Base-by-base conservation (phyloP, 2,329 filamentous ascomycete species). In the Chaetomium sp. region DNA sequence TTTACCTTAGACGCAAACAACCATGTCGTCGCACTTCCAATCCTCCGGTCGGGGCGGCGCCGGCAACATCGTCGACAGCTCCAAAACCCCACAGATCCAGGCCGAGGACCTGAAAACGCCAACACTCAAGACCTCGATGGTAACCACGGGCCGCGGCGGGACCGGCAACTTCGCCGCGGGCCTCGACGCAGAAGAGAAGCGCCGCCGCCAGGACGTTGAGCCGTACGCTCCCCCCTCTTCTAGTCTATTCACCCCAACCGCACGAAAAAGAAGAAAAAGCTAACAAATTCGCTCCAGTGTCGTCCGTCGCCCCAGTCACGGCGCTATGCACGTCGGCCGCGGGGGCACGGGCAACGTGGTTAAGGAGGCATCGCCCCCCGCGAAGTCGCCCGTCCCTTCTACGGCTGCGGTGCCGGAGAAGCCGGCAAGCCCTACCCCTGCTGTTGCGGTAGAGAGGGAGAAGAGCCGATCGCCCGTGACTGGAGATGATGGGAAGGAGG, bases 61-160 rank as follows among this genome's bases (percentile, higher is more conserved):
- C 68, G 90, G 89, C 74, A 92, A 92, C 80, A 90, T 91, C 74
- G 82, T 83, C 74, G 81, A 85, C 69, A 76, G 80, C 64, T 75
- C 80, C 68, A 78, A 81, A 67, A 80, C 81, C 16, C 77, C 77
- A 50, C 76, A 78, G 65, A 71, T 87, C 53, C 78, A 81, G 33
- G 80, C 86, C 58, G 79, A 85, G 68, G 90, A 94, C 73, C 86
- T 96, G 68, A 81, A 89, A 72, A 97, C 93, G 1, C 93, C 93
- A 0, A 90, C 87, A 13, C 86, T 98, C 74, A 97, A 96, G 80
- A 85, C 85, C 55, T 80, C 90, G n/a, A 82, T 91, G 69, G 93
- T 94, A 74, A 97, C 93, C 23, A 97, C 93, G 3, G 93, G 93
- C 63, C 90, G 93, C 59, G 93, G 93, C 63, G 93, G 93, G 67